phyloP scores from a whole-genome alignment of 768 basidiomycete species.

The Leccinum longicurvipes region DNA sequence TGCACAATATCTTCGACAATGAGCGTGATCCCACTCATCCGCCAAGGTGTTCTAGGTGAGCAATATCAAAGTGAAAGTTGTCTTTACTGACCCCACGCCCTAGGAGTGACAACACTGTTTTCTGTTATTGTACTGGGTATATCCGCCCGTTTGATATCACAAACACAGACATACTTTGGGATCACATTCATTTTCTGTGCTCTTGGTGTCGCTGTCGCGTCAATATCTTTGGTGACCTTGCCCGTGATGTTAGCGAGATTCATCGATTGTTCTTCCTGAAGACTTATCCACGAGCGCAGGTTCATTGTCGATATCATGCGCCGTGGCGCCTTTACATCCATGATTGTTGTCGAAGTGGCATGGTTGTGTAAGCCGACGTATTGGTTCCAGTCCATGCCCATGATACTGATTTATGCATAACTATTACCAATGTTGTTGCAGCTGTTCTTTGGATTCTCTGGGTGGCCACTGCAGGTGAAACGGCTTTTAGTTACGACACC shows the following conservation, averaged over 20 bases:
- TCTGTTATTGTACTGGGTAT: constrained; percentile 32
- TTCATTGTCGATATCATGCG: constrained; percentile 33
- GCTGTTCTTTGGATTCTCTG: constrained; percentile 37
- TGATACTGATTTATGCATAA: background rate
- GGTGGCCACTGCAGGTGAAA: constrained; percentile 35
- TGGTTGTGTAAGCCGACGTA: constrained; percentile 34
- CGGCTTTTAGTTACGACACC: constrained; percentile 9
- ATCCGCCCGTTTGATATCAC: constrained; percentile 25
- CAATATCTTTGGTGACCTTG: constrained; percentile 30
- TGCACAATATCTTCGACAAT: constrained; percentile 6
- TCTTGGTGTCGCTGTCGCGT: constrained; percentile 28
- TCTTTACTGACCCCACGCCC: constrained; percentile 1
- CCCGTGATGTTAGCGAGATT: constrained; percentile 23
- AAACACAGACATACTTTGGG: constrained; percentile 8
- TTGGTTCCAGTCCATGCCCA: background rate
- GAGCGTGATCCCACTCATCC: constrained; percentile 12
- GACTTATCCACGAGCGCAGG: constrained; percentile 22
- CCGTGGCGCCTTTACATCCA: constrained; percentile 38
- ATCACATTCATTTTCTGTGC: constrained; percentile 21
- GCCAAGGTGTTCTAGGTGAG: constrained; percentile 24
- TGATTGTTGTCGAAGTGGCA: constrained; percentile 35
- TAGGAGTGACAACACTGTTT: constrained; percentile 21
- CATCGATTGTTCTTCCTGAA: background rate
- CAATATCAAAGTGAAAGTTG: background rate
- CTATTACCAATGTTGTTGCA: constrained; percentile 7